Base-by-base conservation (phyloP, 1,139 yeast species). In the Pichia sp. region DNA sequence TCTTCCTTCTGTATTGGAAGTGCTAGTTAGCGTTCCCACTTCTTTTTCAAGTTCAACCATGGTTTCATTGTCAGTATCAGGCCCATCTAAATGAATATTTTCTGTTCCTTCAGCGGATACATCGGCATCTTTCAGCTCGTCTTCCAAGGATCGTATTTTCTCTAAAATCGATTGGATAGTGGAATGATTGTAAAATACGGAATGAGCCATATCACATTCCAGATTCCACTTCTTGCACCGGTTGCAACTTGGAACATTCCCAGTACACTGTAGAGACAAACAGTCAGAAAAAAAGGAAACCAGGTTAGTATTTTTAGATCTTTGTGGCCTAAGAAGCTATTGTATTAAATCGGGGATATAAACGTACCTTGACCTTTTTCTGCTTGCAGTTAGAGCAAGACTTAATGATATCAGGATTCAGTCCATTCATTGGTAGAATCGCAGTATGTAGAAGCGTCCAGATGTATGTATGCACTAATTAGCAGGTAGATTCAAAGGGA, bases 11-110 rank as follows among this genome's bases (percentile, higher is more conserved):
- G 42, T 45, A 26, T 41, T 46, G 37, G 38, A 41, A 11, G 54
- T 41, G 7, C 49, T 46, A 1, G 56, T 52, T 37, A 54, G 36
- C 33, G 53, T 53, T 9, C 57, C 57, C 10, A 54, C 57, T 32
- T 54, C 57, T 5, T 55, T 49, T 2, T 55, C 47, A 11, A 53
- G 43, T 23, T 46, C 47, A 31, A 53, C 57, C 5, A 53, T 44
- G n/a, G 52, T 16, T 16, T 16, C 23, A 16, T 16, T 16, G 23
- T 16, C 23, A 16, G 23, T 16, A 16, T 16, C 23, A 16, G 23
- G 23, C 23, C 23, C 23, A 16, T 16, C 23, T 16, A 16, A 16
- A 16, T 16, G 23, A 16, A 16, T 16, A 16, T 16, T 16, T 16
- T 16, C 23, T 16, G 23, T 16, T 16, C 23, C 23, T 16, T 16